Evolutionary conservation across 768 basidiomycete genomes (phyloP).

Genomic region (Serendipita sp.): DNA sequence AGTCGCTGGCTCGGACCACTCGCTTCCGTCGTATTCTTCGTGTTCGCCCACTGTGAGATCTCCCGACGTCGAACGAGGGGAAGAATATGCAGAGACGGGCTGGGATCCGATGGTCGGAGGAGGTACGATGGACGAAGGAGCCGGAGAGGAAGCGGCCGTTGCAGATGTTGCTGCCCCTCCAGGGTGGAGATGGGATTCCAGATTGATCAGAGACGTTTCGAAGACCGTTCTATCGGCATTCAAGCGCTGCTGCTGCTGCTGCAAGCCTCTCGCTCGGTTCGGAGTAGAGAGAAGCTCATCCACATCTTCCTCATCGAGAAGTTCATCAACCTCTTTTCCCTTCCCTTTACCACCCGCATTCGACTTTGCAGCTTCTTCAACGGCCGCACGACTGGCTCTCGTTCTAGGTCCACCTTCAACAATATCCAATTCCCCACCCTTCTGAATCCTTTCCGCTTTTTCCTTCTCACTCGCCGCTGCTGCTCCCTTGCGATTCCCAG

Average conservation of each 20-base stretch:
- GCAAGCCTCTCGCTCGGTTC: background rate
- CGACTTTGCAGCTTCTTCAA: background rate
- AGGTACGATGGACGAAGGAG: background rate
- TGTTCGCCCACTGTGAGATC: background rate
- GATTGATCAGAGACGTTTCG: background rate
- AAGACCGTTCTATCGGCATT: background rate
- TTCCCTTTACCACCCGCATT: background rate
- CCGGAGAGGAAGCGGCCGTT: background rate
- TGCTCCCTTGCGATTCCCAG: background rate
- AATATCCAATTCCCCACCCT: background rate
- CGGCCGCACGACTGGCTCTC: background rate
- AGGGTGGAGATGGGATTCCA: background rate
- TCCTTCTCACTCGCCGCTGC: background rate
- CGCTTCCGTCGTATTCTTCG: no score
- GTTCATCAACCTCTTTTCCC: no score
- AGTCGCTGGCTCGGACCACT: background rate
- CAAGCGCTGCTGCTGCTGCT: background rate
- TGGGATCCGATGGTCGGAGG: background rate
- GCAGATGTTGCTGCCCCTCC: background rate
- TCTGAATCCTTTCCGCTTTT: background rate
- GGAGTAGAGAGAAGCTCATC: background rate
- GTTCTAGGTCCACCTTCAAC: background rate
- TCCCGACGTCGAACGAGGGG: background rate
- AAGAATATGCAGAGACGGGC: background rate
- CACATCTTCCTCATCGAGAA: background rate